A percentile compares a stretch with the other conserved stretches of the same genome.
Conservation (phyloP, 768 basidiomycete genomes). For the Filobasidium floriforme region DNA sequence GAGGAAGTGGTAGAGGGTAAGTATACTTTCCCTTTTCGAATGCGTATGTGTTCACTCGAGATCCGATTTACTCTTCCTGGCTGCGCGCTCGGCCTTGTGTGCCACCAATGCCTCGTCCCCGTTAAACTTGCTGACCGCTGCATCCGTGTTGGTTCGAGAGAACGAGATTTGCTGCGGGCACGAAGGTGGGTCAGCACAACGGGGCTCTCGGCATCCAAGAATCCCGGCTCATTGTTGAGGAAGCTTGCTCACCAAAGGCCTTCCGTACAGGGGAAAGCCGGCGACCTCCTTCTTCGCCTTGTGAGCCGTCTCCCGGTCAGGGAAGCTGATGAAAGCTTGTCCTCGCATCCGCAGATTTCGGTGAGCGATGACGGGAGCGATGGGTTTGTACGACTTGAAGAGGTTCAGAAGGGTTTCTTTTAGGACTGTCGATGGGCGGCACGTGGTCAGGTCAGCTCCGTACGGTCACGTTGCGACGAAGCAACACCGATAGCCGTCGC, state of each 20-base stretch:
- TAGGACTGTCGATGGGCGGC: slow-evolving; percentile 54
- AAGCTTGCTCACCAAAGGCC: slow-evolving; percentile 69
- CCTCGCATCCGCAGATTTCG: slow-evolving; percentile 92
- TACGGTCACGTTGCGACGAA: background rate
- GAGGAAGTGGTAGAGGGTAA: background rate
- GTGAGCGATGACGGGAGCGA: slow-evolving; percentile 93
- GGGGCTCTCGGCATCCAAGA: background rate
- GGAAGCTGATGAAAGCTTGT: slow-evolving; percentile 94
- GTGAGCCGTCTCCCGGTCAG: slow-evolving; percentile 67
- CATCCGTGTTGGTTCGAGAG: slow-evolving; percentile 79
- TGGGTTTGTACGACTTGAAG: slow-evolving; percentile 87
- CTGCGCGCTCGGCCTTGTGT: slow-evolving; percentile 65
- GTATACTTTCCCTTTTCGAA: background rate
- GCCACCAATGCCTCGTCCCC: slow-evolving; percentile 57
- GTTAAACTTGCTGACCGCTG: slow-evolving; percentile 71
- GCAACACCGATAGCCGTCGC: background rate
- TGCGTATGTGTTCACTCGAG: background rate
- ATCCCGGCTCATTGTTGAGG: background rate
- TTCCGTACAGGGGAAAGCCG: slow-evolving; percentile 89
- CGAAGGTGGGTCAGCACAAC: background rate
- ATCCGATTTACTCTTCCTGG: slow-evolving; percentile 70
- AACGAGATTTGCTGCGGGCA: slow-evolving; percentile 80
- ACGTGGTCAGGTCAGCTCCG: background rate
- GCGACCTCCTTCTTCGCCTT: slow-evolving; percentile 87
- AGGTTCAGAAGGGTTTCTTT: slow-evolving; percentile 78